Percentiles rank a stretch among this genome's conserved stretches.
Evolutionary conservation across 768 basidiomycete species (phyloP).

Genomic region (Leccinum broughii): DNA sequence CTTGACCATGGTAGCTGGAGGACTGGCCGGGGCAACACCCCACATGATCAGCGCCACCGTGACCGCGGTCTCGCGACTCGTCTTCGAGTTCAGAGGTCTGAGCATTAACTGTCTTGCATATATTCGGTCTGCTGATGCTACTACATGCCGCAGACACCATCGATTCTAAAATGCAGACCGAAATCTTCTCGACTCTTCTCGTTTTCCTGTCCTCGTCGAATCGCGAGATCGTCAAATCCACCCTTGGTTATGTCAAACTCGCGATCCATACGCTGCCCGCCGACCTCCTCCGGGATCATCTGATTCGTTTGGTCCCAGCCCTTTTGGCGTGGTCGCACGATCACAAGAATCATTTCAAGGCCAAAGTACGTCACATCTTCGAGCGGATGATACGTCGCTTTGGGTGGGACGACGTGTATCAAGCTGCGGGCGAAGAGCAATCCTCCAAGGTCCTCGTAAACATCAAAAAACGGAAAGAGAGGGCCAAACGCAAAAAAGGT

Average conservation of each 20-base stretch:
- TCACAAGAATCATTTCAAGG: constrained; percentile 98
- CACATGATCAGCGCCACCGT: constrained; percentile 99
- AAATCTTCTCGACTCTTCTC: constrained; percentile 82
- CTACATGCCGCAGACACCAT: constrained; percentile 53
- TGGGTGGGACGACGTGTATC: constrained; percentile 80
- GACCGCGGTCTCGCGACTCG: constrained; percentile 87
- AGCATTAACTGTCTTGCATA: not conserved
- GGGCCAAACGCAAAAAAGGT: constrained; percentile 87
- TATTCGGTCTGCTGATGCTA: constrained; percentile 1
- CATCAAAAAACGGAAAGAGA: constrained; percentile 94
- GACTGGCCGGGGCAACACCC: constrained; percentile 87
- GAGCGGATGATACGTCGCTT: constrained; percentile 93
- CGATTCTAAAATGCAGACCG: constrained; percentile 69
- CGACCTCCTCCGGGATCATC: constrained; percentile 72
- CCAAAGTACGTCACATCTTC: constrained; percentile 94
- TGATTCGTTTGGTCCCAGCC: constrained; percentile 77
- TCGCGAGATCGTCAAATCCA: constrained; percentile 97
- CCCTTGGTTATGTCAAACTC: constrained; percentile 93
- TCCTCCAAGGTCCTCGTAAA: constrained; percentile 87
- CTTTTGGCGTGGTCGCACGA: constrained; percentile 93
- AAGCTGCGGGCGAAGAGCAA: constrained; percentile 73
- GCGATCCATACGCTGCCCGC: constrained; percentile 81
- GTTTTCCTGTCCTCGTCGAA: constrained; percentile 93
- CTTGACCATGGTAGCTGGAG: constrained; percentile 95
- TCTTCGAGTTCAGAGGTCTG: constrained; percentile 94